A percentile compares a stretch with the other conserved stretches of the same genome.
Evolutionary conservation across 306 rosid species (phyloP).

Genomic region (Cucurbita ficifolia): DNA sequence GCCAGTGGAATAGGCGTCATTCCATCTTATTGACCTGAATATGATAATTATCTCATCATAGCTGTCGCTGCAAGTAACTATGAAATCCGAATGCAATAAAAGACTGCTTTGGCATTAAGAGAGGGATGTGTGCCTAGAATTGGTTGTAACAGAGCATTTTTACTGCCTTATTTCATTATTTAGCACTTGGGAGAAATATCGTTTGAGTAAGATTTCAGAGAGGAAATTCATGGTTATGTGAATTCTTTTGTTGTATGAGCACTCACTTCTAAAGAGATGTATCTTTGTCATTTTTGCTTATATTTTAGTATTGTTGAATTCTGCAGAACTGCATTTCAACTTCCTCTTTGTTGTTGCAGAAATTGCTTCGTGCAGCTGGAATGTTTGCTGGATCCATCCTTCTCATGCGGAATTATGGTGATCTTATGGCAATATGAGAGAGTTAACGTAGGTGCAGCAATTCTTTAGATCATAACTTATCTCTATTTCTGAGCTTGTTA

Average conservation of each 20-base stretch:
- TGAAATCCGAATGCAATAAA: neutral
- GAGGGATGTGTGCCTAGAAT: neutral
- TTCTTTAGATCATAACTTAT: neutral
- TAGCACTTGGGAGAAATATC: too few relatives aligned
- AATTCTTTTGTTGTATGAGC: neutral
- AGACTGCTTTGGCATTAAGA: neutral
- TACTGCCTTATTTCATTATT: too few relatives aligned
- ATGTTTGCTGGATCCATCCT: slow-evolving; percentile 59
- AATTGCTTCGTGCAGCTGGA: slow-evolving; percentile 67
- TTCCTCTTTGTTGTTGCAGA: slow-evolving; percentile 26
- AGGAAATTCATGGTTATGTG: too few relatives aligned
- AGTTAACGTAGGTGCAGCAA: slow-evolving; percentile 2
- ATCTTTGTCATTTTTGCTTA: neutral
- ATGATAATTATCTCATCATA: neutral
- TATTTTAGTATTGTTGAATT: neutral
- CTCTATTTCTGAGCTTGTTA: neutral
- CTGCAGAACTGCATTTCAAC: neutral
- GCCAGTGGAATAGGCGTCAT: neutral
- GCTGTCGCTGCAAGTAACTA: neutral
- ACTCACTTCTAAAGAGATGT: neutral
- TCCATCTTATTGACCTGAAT: neutral
- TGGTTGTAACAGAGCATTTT: neutral
- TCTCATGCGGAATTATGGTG: slow-evolving; percentile 65
- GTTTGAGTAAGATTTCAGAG: too few relatives aligned
- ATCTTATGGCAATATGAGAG: slow-evolving; percentile 79